Percentiles rank a stretch among this genome's conserved stretches.
Conservation (phyloP, 345 rosid genomes). For the Litchi chinensis region DNA sequence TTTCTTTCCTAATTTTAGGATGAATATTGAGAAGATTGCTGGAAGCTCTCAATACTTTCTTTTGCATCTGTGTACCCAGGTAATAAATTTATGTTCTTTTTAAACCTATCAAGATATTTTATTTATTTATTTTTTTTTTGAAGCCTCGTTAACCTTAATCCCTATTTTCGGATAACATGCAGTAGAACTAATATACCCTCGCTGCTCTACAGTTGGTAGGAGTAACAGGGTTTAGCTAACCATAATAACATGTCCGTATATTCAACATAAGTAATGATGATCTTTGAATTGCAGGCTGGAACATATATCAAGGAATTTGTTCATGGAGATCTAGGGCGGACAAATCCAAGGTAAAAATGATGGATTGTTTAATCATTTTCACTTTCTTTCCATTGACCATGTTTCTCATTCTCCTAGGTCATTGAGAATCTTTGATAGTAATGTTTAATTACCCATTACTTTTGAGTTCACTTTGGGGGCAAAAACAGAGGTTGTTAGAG, state of each 20-base stretch:
- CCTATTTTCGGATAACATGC: too few relatives aligned
- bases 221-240: neutral
- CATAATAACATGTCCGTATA: neutral
- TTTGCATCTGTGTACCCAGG: slow-evolving; percentile 94
- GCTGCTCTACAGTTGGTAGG: neutral
- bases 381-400: neutral
- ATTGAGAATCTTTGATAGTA: too few relatives aligned
- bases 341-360: slow-evolving; percentile 69
- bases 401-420: too few relatives aligned
- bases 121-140: neutral
- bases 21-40: slow-evolving; percentile 79
- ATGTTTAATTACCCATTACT: too few relatives aligned
- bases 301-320: slow-evolving; percentile 96
- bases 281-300: slow-evolving; percentile 70
- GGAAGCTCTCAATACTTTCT: slow-evolving; percentile 80
- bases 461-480: neutral
- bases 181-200: too few relatives aligned
- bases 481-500: neutral
- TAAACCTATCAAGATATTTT: neutral
- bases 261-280: neutral
- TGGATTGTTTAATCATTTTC: neutral
- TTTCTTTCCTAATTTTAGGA: slow-evolving; percentile 47
- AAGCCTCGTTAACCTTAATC: too few relatives aligned
- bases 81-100: slow-evolving; percentile 15
- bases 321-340: slow-evolving; percentile 97